Base-by-base conservation (phyloP, 2,329 filamentous ascomycete species). In the Xylaria sp. region DNA sequence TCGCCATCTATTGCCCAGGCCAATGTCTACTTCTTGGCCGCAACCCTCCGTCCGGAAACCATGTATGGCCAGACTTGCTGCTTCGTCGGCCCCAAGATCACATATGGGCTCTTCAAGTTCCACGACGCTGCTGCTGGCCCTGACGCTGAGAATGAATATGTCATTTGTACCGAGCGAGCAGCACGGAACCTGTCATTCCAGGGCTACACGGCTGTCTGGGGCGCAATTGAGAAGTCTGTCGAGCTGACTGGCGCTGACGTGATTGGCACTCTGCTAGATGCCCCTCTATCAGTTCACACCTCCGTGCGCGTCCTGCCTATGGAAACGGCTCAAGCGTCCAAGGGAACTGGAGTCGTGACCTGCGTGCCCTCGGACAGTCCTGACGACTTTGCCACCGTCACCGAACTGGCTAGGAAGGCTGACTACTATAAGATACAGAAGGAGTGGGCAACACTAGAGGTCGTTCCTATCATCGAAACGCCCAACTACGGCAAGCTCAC, bases 271-370 rank as follows among this genome's bases (percentile, higher is more conserved):
- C n/a, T n/a, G n/a, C n/a, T n/a, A n/a, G n/a, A n/a, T n/a, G n/a
- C n/a, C n/a, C n/a, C n/a, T n/a, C n/a, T n/a, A n/a, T n/a, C n/a
- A n/a, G n/a, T n/a, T n/a, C n/a, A n/a, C n/a, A 34, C 4, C 5
- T 34, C 32, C 32, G 32, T 34, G 32, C 32, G 32, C 32, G 9
- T 34, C 4, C 9, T 34, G 32, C 32, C 32, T 34, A 34, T 34
- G 32, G 32, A 34, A 34, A 34, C 32, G 32, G 32, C 32, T 9
- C 32, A 34, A 9, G 32, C 32, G 4, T 34, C 91, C 63, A 99
- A 99, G 85, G 96, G 96, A 77, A 99, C 96, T 25, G 96, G 94
- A 78, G 94, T 99, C 45, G 96, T 99, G 57, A 97, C 94, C 1
- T 98, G 89, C 46, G 96, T 99, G 15, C 96, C 96, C 23, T 97